These are phyloP conservation scores for Penicillium hordei DNA, from an alignment of 2,329 filamentous ascomycete species.

Conservation along the genomic window DNA sequence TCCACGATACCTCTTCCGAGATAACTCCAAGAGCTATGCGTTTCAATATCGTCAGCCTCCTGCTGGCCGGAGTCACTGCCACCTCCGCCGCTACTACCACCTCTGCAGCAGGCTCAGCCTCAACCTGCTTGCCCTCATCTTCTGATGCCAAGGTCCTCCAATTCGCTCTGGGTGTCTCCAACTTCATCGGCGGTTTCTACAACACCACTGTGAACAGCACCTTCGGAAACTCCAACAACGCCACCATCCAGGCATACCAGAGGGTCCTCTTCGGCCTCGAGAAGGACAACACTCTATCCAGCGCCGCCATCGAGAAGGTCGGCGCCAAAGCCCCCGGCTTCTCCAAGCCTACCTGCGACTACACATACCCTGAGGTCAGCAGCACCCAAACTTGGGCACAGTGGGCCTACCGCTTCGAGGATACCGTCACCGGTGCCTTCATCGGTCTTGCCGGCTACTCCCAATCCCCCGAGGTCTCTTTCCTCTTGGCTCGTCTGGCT, in stretches of 20 bases:
- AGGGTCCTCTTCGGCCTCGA: slow-evolving; percentile 23
- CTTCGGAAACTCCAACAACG: slow-evolving; percentile 21
- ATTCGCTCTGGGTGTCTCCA: slow-evolving; percentile 27
- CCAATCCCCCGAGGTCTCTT: slow-evolving; percentile 31
- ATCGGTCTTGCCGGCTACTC: slow-evolving; percentile 32
- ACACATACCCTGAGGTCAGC: slow-evolving; percentile 21
- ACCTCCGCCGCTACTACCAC: slow-evolving; percentile 4
- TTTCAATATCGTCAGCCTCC: slow-evolving; percentile 17
- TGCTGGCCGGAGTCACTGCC: slow-evolving; percentile 21
- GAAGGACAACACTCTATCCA: slow-evolving; percentile 25
- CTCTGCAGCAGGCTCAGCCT: slow-evolving; percentile 12
- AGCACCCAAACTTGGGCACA: slow-evolving; percentile 19
- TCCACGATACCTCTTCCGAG: background rate
- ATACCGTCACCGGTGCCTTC: slow-evolving; percentile 24
- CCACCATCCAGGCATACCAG: slow-evolving; percentile 21
- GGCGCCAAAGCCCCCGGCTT: slow-evolving; percentile 18
- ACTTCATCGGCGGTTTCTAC: slow-evolving; percentile 28
- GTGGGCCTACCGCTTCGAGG: slow-evolving; percentile 25
- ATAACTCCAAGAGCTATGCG: slow-evolving; percentile 18
- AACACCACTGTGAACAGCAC: slow-evolving; percentile 26
- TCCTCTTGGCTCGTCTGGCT: slow-evolving; percentile 31
- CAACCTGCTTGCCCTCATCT: slow-evolving; percentile 23
- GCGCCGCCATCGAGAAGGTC: slow-evolving; percentile 27
- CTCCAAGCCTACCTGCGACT: slow-evolving; percentile 23
- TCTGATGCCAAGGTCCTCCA: slow-evolving; percentile 23